These are phyloP conservation scores for Novymonas esmeraldas DNA, from an alignment of 208 protist genomes.

Conservation along the genomic window DNA sequence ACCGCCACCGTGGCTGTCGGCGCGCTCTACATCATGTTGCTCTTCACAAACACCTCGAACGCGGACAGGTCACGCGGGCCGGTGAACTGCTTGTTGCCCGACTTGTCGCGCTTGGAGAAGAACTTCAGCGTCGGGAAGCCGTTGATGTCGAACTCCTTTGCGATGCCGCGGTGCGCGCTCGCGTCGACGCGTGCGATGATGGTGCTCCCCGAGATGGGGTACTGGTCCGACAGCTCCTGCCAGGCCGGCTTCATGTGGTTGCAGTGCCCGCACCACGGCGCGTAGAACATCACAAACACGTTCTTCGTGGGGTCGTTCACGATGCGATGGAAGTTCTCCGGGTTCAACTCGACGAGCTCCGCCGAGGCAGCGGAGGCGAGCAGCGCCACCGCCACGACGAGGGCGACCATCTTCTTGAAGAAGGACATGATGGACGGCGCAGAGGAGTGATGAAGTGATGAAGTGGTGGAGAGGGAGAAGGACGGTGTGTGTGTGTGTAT, in stretches of 20 bases:
- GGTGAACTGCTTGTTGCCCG: constrained; percentile 50
- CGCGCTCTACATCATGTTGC: neutral
- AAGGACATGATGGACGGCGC: constrained; percentile 9
- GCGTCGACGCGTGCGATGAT: constrained; percentile 87
- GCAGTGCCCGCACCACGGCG: constrained; percentile 98
- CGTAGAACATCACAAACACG: constrained; percentile 97
- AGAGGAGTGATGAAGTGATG: neutral
- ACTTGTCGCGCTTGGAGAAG: constrained; percentile 86
- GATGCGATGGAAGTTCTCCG: constrained; percentile 74
- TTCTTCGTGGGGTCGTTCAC: constrained; percentile 88
- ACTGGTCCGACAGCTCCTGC: constrained; percentile 62
- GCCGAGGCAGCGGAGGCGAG: constrained; percentile 30
- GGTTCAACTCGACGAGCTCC: constrained; percentile 69
- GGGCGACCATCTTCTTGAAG: constrained; percentile 9
- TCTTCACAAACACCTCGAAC: constrained; percentile 60
- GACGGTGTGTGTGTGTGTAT: neutral
- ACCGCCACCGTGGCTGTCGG: neutral
- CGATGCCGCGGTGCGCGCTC: constrained; percentile 47
- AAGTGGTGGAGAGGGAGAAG: neutral
- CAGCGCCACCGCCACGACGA: constrained; percentile 29
- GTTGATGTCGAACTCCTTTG: constrained; percentile 47
- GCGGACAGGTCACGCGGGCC: constrained; percentile 54
- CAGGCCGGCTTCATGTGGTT: constrained; percentile 91
- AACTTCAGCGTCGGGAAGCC: constrained; percentile 91
- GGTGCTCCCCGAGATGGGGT: constrained; percentile 44